These are phyloP conservation scores for Cladosporium sp. DNA, from an alignment of 2,329 filamentous ascomycete genomes.

Conservation along the genomic window DNA sequence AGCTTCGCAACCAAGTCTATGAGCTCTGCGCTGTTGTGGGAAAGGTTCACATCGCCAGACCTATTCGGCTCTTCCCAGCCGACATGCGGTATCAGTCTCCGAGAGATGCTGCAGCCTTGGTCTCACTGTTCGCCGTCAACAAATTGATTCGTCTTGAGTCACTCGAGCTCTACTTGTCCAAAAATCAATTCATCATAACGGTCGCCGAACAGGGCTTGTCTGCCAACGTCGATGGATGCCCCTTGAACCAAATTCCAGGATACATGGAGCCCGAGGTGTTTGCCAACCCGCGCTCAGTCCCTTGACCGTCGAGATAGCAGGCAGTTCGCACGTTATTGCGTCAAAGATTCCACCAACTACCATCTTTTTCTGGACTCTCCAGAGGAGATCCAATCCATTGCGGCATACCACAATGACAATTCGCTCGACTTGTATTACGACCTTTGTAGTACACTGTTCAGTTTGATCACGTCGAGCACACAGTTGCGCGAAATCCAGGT, in stretches of 20 bases:
- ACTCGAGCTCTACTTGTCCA: not conserved
- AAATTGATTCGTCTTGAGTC: not conserved
- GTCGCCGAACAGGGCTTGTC: not conserved
- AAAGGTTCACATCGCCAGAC: not conserved
- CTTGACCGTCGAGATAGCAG: too few species aligned
- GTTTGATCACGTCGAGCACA: not conserved
- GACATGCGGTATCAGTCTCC: not conserved
- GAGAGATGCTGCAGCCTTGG: not conserved
- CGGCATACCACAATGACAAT: not conserved
- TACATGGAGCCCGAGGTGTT: not conserved
- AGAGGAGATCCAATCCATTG: not conserved
- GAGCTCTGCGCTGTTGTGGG: not conserved
- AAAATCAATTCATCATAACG: not conserved
- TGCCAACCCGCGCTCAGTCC: too few species aligned
- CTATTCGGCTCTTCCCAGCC: not conserved
- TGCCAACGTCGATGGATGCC: too few species aligned
- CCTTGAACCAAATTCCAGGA: not conserved
- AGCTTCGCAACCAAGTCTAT: conserved; percentile 1
- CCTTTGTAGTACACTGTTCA: not conserved
- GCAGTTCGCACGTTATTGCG: too few species aligned
- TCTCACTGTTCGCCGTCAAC: not conserved
- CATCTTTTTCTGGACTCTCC: not conserved
- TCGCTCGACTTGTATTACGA: too few species aligned
- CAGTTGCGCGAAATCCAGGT: not conserved
- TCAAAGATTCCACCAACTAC: too few species aligned